Conservation (phyloP, 192 early-diverging fungal species). For the Entrophospora sp. region DNA sequence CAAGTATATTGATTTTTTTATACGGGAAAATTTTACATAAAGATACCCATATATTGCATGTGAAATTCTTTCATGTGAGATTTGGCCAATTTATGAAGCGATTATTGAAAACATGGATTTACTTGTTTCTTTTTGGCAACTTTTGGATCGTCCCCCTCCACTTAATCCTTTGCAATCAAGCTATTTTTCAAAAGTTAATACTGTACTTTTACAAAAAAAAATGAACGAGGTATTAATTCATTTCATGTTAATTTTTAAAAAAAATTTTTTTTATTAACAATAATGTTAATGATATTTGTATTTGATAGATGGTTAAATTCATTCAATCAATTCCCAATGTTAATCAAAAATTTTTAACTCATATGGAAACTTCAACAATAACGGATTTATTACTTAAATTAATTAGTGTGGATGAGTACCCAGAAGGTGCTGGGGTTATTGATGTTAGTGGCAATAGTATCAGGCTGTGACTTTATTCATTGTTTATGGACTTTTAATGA, state of each 20-base stretch:
- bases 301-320: conserved; percentile 79
- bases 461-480: background rate
- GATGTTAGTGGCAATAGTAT: conserved; percentile 42
- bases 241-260: background rate
- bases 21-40: background rate
- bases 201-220: conserved; percentile 80
- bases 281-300: too few relatives aligned
- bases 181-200: conserved; percentile 88
- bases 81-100: conserved; percentile 70
- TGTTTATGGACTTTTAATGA: background rate
- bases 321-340: conserved; percentile 71
- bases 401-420: conserved; percentile 84
- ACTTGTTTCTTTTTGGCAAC: conserved; percentile 75
- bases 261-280: background rate
- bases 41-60: conserved; percentile 80
- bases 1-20: background rate
- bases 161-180: conserved; percentile 76
- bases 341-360: conserved; percentile 66
- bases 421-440: conserved; percentile 76
- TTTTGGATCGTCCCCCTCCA: conserved; percentile 68
- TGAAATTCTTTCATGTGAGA: conserved; percentile 71
- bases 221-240: conserved; percentile 58
- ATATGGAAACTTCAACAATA: conserved; percentile 80
- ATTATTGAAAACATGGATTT: conserved; percentile 61
- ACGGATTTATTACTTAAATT: conserved; percentile 89